A percentile compares a stretch with the other conserved stretches of the same genome.
Conservation (phyloP, 2,329 filamentous ascomycete species). For the Pseudopyricularia javanii region DNA sequence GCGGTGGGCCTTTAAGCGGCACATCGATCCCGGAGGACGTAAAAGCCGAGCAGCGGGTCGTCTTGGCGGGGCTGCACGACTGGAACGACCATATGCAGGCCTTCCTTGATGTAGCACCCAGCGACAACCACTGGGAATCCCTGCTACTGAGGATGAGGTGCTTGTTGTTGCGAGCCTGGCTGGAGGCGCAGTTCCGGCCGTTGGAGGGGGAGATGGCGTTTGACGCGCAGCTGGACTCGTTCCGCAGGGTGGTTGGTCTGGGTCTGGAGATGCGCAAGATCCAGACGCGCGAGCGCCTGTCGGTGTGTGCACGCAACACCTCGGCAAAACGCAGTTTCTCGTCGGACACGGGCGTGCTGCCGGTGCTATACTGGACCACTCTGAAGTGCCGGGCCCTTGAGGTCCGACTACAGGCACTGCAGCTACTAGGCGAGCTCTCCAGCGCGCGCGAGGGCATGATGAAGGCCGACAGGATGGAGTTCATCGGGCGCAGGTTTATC, state of each 20-base stretch:
- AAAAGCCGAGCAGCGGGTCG: slow-evolving; percentile 1
- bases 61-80: background rate
- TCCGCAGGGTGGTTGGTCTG: slow-evolving; percentile 21
- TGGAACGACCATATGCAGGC: background rate
- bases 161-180: slow-evolving; percentile 20
- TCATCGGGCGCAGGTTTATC: slow-evolving; percentile 18
- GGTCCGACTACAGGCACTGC: slow-evolving; percentile 23
- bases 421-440: slow-evolving; percentile 18
- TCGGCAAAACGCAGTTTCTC: slow-evolving; percentile 16
- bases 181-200: slow-evolving; percentile 15
- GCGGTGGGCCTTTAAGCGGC: background rate
- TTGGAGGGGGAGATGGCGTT: slow-evolving; percentile 17
- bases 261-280: slow-evolving; percentile 10
- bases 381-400: slow-evolving; percentile 27
- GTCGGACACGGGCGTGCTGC: slow-evolving; percentile 29
- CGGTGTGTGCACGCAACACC: too few species aligned
- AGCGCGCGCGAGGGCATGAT: slow-evolving; percentile 25
- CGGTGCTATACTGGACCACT: slow-evolving; percentile 27
- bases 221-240: slow-evolving; percentile 20
- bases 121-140: background rate
- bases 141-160: slow-evolving; percentile 23
- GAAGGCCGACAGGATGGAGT: slow-evolving; percentile 18
- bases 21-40: slow-evolving; percentile 2
- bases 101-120: background rate
- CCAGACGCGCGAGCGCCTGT: background rate